Conservation (phyloP, 2,329 filamentous ascomycete species). For the Colletotrichum sp. region DNA sequence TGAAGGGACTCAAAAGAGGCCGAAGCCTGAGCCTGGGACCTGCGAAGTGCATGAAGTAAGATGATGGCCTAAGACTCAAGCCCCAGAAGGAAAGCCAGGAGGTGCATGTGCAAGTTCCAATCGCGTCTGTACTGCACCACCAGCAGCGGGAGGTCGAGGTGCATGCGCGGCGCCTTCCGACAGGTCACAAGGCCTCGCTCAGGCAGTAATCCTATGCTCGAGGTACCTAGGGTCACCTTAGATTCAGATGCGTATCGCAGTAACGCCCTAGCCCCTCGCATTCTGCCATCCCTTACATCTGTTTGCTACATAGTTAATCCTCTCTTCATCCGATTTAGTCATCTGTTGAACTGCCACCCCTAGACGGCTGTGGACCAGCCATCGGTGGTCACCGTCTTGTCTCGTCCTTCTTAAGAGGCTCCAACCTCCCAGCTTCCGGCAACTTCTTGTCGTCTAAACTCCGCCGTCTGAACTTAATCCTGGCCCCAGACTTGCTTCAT, state of each 20-base stretch:
- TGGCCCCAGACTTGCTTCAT: not conserved
- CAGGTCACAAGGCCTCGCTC: conserved; percentile 10
- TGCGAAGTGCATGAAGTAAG: not conserved
- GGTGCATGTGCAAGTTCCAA: not conserved
- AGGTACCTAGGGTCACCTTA: not conserved
- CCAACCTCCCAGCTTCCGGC: not conserved
- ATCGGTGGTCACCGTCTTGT: conserved; percentile 15
- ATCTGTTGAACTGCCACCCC: not conserved
- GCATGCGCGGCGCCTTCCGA: conserved; percentile 16
- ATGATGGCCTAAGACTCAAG: not conserved
- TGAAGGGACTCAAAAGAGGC: not conserved
- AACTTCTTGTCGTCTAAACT: not conserved
- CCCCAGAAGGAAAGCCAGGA: not conserved
- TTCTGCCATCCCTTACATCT: not conserved
- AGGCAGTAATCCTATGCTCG: not conserved
- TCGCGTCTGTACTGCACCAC: not conserved
- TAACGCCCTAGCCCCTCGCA: not conserved
- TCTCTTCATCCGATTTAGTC: not conserved
- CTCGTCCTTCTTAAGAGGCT: not conserved
- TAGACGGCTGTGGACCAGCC: conserved; percentile 6
- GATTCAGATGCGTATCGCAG: not conserved
- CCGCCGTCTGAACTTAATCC: not conserved
- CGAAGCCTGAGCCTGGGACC: not conserved
- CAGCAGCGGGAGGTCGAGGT: not conserved
- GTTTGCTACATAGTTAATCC: conserved; percentile 1